Base-by-base conservation (phyloP, 805 yeast genomes). In the Metschnikowia cerradonensis region DNA sequence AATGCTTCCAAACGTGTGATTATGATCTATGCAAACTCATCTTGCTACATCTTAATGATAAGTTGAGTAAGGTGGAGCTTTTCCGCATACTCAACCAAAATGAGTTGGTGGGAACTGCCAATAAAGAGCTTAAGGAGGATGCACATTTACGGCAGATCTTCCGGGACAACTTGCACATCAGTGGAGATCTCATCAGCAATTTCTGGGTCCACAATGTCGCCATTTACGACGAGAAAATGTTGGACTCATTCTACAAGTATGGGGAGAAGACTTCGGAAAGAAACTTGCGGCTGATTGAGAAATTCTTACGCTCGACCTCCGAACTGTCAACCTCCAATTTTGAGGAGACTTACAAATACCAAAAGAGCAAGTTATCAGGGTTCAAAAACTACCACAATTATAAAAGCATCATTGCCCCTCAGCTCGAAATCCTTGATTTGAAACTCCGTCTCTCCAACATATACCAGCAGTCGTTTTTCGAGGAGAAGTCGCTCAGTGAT, bases 51-150 rank as follows among this genome's bases (percentile, higher is more conserved):
- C 68, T 91, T 23, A 73, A 75, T 48, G 72, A 79, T 39, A 79
- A 79, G 36, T 65, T 87, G 6, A 74, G 89, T 0, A 60, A 76
- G 2, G 82, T 94, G 0, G 86, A 84, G 45, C 84, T 92, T 54
- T 86, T 86, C 67, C 82, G 84, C 54, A 57, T 86, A 3, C 63
- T 92, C 43, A 82, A 80, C 56, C 77, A 73, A 50, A 72, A 71
- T 46, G 77, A 75, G 50, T 65, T 62, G 33, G 59, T 65, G 14
- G 53, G 48, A 1, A 45, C 58, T 26, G 59, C 69, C 13, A 63
- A 61, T 37, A 59, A 50, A 59, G 57, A 58, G n/a, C 46, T 64
- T 17, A 53, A 53, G 4, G 51, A 57, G 14, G 56, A 58, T 14
- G 50, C 57, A 6, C 53, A 54, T 10, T 42, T 60, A 19, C 23